Evolutionary conservation across 2,329 filamentous ascomycete genomes (phyloP), one percentile per base, ranked within the genome.

Genomic region (Aureobasidium vineae): DNA sequence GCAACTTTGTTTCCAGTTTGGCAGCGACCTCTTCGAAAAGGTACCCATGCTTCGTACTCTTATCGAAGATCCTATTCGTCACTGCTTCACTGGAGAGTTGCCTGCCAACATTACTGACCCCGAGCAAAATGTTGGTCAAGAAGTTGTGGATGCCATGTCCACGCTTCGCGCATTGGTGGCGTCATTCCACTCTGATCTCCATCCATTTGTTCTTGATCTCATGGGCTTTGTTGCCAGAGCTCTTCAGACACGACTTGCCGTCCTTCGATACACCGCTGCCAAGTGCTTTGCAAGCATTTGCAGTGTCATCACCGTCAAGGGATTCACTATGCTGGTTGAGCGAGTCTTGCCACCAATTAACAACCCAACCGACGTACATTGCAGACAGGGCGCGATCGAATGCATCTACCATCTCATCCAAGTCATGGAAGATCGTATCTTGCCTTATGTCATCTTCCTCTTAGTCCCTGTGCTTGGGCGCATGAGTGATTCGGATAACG

Each of bases 401-500:
- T 92, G 88, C 72, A 90, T 99, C 68, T 99, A 99, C 75, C 95
- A 99, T 77, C 82, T 99, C 67, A 99, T 99, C 70, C 91, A 96
- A 68, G 93, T 97, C 61, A 99, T 99, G 95, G 95, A 96, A 69
- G 95, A 98, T 75, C 86, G 87, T 43, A 99, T 99, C 66, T 80
- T 99, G 36, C 95, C 96, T 3, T 99, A 99, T 74, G 95, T 99
- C 69, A 97, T 99, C 73, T 99, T 99, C 86, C 86, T 99, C 70
- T 96, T 99, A 67, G 96, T 98, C 15, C 95, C 95, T 16, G 95
- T 99, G 4, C 84, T 99, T 60, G 95, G 95, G 64, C 89, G 95
- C 52, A 99, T 99, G 95, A 98, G 95, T 75, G 95, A 99, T 76
- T 96, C 94, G 0, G 94, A 99, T 75, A 94, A 96, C 70, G 95